phyloP scores from a whole-genome alignment of 208 protist genomes.

The Acanthamoeba healyi region DNA sequence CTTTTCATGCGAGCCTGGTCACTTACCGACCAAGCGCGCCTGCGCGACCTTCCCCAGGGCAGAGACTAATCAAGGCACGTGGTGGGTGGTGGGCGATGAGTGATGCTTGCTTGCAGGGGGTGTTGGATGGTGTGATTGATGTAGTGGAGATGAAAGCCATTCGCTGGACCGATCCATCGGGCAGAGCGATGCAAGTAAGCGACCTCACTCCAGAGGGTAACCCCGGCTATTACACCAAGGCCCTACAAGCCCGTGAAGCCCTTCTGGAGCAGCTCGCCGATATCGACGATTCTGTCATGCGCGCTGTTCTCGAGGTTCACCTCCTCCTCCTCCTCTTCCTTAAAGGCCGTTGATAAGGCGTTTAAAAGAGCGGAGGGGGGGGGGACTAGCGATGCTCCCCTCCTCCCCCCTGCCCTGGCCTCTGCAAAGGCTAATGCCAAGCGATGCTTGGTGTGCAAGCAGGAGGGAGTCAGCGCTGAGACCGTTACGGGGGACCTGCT shows the following conservation, averaged over 20 bases:
- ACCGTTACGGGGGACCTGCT: constrained; percentile 85
- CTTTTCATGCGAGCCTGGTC: too few relatives aligned
- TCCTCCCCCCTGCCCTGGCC: too few relatives aligned
- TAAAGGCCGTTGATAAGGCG: too few relatives aligned
- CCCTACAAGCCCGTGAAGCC: constrained; percentile 42
- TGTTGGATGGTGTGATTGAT: constrained; percentile 94
- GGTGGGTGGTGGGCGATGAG: not conserved
- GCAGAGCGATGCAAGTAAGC: constrained; percentile 90
- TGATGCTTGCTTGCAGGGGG: constrained; percentile 24
- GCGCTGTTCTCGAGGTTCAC: constrained; percentile 83
- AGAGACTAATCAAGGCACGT: too few relatives aligned
- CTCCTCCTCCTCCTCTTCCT: too few relatives aligned
- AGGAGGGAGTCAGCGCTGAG: constrained; percentile 74
- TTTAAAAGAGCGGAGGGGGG: too few relatives aligned
- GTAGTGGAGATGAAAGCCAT: constrained; percentile 90
- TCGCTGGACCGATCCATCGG: constrained; percentile 90
- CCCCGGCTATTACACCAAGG: not conserved
- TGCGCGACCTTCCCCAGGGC: too few relatives aligned
- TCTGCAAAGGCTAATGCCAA: not conserved
- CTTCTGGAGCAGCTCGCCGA: constrained; percentile 82
- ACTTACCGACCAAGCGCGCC: too few relatives aligned
- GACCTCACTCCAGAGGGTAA: constrained; percentile 80
- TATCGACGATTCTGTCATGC: constrained; percentile 83
- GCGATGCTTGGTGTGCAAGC: not conserved
- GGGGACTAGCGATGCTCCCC: too few relatives aligned